Base-by-base conservation (phyloP, 2,329 filamentous ascomycete species). In the Stachybotrys elegans region DNA sequence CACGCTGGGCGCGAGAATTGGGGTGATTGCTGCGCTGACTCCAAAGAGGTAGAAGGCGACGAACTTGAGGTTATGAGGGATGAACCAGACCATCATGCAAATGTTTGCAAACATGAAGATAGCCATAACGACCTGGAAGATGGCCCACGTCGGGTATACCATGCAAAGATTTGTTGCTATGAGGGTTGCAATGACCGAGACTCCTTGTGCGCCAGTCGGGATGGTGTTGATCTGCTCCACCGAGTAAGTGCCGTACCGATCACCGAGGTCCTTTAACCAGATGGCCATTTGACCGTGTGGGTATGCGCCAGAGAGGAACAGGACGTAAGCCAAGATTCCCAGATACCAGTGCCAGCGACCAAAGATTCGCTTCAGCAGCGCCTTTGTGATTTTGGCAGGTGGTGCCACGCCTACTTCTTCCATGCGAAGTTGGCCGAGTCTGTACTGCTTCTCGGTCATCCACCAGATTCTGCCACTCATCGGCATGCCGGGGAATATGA, bases 81-180 rank as follows among this genome's bases (percentile, higher is more conserved):
- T 50, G 5, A 52, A 43, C 51, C 51, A 54, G 9, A 49, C 45
- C 19, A 54, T 45, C 21, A 53, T 45, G 5, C 45, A 48, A 5
- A 50, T 42, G 11, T 55, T 48, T 13, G 47, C 45, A 38, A 55
- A 54, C 23, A 54, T 43, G 20, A 54, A 45, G n/a, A 53, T 40
- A 6, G 40, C 49, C 34, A 47, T 46, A 2, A 56, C 52, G 22
- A 57, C 45, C 4, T 43, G 48, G 36, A 57, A 58, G 13, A 59
- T 51, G 5, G 51, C 47, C 59, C 59, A 65, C 2, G 58, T 54
- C 4, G 61, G 61, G 42, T 66, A 65, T 0, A 39, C 36, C 36
- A 39, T 39, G 19, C 19, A 22, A 4, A 39, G 13, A 16, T 22
- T 22, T n/a, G 62, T 64, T 1, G 55, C 56, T 11, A 58, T 21